Conservation (phyloP, 2,329 filamentous ascomycete species). For the Fusarium agapanthi region DNA sequence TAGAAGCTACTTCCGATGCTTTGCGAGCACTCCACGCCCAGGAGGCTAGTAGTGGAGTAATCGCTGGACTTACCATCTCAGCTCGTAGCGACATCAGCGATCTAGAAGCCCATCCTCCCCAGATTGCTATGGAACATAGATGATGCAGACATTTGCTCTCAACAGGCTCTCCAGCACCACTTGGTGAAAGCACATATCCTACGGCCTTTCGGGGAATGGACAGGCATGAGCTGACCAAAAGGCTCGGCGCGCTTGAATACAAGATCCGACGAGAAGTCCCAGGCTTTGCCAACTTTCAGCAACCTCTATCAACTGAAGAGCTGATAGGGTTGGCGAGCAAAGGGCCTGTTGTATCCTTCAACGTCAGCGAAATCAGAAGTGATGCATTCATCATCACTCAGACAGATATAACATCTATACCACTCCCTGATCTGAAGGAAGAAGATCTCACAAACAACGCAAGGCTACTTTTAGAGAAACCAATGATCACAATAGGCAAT, state of each 20-base stretch:
- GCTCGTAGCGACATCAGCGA: too few species aligned
- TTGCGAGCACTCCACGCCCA: too few species aligned
- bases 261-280: neutral
- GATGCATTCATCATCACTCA: neutral
- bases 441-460: neutral
- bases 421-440: neutral
- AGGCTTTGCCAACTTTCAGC: neutral
- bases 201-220: too few species aligned
- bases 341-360: neutral
- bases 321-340: fast-evolving
- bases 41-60: too few species aligned
- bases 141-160: too few species aligned
- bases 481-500: fast-evolving
- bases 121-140: too few species aligned
- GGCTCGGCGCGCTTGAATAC: fast-evolving
- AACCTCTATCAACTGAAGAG: fast-evolving
- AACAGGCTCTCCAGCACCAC: too few species aligned
- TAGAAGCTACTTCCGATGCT: too few species aligned
- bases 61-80: too few species aligned
- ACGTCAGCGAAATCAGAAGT: neutral
- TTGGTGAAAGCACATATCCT: too few species aligned
- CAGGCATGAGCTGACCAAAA: too few species aligned
- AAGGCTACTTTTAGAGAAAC: fast-evolving
- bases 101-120: too few species aligned
- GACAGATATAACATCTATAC: fast-evolving